Conservation (phyloP, 441 rosid species). For the Populus hybrid region DNA sequence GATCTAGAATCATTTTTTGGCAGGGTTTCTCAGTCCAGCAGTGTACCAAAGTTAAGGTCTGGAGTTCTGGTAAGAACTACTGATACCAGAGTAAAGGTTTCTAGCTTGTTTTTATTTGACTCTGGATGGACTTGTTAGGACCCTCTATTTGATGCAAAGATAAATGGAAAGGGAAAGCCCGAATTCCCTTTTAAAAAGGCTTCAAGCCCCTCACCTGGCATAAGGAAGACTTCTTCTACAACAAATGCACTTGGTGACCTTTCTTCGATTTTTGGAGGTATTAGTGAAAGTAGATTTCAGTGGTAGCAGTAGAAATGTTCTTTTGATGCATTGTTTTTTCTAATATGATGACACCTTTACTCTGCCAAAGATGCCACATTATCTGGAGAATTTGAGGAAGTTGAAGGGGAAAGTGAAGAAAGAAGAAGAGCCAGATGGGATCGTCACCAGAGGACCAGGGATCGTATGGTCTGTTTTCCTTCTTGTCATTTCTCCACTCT, state of each 20-base stretch:
- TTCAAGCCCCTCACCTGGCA: conserved; percentile 38
- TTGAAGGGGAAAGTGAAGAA: conserved; percentile 84
- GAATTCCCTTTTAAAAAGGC: conserved; percentile 38
- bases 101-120: conserved; percentile 18
- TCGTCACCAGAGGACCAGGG: conserved; percentile 76
- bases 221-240: conserved; percentile 60
- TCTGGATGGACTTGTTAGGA: conserved; percentile 33
- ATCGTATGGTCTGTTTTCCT: conserved; percentile 63
- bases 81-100: conserved; percentile 10
- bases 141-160: conserved; percentile 37
- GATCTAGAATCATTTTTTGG: conserved; percentile 67
- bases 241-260: conserved; percentile 59
- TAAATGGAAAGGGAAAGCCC: conserved; percentile 31
- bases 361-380: conserved; percentile 36
- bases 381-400: conserved; percentile 70
- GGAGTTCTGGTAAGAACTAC: conserved; percentile 44
- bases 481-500: neutral
- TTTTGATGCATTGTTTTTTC: conserved; percentile 9
- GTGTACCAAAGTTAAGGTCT: conserved; percentile 68
- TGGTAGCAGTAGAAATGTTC: neutral
- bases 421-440: conserved; percentile 78
- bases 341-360: conserved; percentile 18
- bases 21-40: conserved; percentile 55
- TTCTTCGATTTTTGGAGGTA: conserved; percentile 74
- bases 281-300: conserved; percentile 10